These are phyloP conservation scores for Heliamphora pulchella DNA, from an alignment of 179 eudicot genomes.

Conservation along the genomic window DNA sequence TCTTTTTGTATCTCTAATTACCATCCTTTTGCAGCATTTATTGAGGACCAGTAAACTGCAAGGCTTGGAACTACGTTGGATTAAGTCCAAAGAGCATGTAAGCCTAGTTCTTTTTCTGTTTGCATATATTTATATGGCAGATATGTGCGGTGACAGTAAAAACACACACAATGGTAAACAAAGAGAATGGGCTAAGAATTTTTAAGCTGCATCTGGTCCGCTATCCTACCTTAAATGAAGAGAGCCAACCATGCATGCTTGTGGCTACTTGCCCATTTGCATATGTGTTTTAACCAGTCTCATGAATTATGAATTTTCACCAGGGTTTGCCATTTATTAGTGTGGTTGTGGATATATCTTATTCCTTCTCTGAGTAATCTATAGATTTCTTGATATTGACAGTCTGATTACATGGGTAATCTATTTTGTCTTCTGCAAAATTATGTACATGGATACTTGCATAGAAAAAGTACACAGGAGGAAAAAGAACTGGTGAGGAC, in stretches of 20 bases:
- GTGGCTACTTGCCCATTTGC: neutral
- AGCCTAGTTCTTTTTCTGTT: conserved; percentile 21
- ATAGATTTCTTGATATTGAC: too few relatives aligned
- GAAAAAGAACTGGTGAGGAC: too few relatives aligned
- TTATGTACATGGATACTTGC: too few relatives aligned
- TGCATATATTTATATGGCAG: neutral
- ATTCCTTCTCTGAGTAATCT: too few relatives aligned
- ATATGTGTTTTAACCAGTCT: neutral
- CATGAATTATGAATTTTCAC: neutral
- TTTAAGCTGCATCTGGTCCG: neutral
- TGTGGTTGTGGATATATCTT: too few relatives aligned
- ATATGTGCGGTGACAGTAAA: neutral
- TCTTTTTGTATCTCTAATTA: neutral
- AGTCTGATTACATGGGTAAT: too few relatives aligned
- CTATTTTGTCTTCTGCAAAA: too few relatives aligned
- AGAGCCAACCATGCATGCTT: neutral
- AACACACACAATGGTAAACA: neutral
- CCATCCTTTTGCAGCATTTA: conserved; percentile 44
- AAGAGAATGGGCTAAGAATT: neutral
- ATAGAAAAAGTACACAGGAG: too few relatives aligned
- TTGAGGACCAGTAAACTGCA: conserved; percentile 52
- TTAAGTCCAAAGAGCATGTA: conserved; percentile 63
- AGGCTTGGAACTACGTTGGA: conserved; percentile 49
- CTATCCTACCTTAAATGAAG: neutral
- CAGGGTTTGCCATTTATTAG: conserved; percentile 1